Evolutionary conservation across 2,329 filamentous ascomycete species (phyloP), one percentile per base, ranked within the genome.

Genomic region (Aureobasidium sp.): DNA sequence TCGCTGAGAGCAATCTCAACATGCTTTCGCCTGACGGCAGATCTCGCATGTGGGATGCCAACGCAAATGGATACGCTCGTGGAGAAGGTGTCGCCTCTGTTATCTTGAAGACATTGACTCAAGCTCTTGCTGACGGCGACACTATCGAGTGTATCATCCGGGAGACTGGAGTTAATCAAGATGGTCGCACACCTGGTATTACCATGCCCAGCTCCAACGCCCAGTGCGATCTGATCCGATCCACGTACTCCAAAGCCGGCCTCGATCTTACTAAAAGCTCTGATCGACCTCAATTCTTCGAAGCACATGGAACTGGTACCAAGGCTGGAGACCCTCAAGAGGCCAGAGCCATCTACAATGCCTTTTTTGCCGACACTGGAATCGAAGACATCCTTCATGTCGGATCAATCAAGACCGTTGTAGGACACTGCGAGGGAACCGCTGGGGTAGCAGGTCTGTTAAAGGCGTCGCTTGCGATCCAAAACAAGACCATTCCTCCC

Each of bases 61-160:
- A 68, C 2, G 82, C 79, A 0, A 71, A 82, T 66, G 81, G 80
- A 7, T 82, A 76, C 67, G 80, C 74, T 19, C 74, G 81, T 0
- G 81, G 80, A 12, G 83, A 86, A 57, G 82, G 81, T 0, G 69
- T 83, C 14, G 76, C 77, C 0, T 71, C 73, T 0, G 65, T 85
- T 0, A 69, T 85, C 0, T 66, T 85, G 0, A 85, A 85, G 67
- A 72, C 69, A 0, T 44, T 40, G 11, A 61, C 27, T 52, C 61
- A 74, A 1, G 84, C 84, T 0, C 61, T 85, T 4, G 69, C 62
- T 0, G 76, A 80, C 65, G 75, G 75, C 0, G 78, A 81, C 63
- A 66, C 72, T 4, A 77, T 82, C 31, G 73, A 78, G 37, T 73
- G 72, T 45, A 66, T 76, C 6, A 69, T 77, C 17, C 68, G 70